Conservation (phyloP, 805 yeast species). For the Starmerella apis region DNA sequence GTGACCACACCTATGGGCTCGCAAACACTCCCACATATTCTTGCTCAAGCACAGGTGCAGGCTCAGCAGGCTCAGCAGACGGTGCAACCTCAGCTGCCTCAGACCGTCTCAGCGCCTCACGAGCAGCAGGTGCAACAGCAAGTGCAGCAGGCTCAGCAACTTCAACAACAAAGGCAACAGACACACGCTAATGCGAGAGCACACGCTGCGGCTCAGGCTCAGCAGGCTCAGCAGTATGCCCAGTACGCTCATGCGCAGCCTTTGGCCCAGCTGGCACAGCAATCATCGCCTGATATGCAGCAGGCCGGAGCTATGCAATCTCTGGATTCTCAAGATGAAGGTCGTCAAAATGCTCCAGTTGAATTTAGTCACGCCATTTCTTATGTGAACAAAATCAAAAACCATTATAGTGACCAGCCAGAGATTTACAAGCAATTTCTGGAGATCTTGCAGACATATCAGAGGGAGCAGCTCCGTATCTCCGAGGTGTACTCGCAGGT, state of each 20-base stretch:
- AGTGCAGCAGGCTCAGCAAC: conserved; percentile 20
- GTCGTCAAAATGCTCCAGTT: conserved; percentile 41
- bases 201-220: conserved; percentile 26
- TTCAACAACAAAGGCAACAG: conserved; percentile 22
- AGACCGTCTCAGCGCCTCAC: conserved; percentile 10
- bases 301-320: conserved; percentile 20
- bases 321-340: not conserved
- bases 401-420: conserved; percentile 85
- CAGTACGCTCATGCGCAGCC: conserved; percentile 26
- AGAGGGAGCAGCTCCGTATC: conserved; percentile 89
- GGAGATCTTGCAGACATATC: conserved; percentile 92
- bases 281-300: conserved; percentile 15
- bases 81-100: conserved; percentile 19
- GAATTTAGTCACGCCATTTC: conserved; percentile 96
- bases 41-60: conserved; percentile 13
- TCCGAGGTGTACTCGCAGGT: conserved; percentile 93
- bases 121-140: conserved; percentile 20
- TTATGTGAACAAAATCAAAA: conserved; percentile 92
- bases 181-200: conserved; percentile 23
- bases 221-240: conserved; percentile 32
- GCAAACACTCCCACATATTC: conserved; percentile 20
- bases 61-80: conserved; percentile 13
- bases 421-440: conserved; percentile 89
- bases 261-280: conserved; percentile 35
- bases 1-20: conserved; percentile 95